Percentiles rank a stretch among this genome's conserved stretches.
phyloP scores from a whole-genome alignment of 1,139 yeast genomes.

The Zygosaccharomyces sapae region DNA sequence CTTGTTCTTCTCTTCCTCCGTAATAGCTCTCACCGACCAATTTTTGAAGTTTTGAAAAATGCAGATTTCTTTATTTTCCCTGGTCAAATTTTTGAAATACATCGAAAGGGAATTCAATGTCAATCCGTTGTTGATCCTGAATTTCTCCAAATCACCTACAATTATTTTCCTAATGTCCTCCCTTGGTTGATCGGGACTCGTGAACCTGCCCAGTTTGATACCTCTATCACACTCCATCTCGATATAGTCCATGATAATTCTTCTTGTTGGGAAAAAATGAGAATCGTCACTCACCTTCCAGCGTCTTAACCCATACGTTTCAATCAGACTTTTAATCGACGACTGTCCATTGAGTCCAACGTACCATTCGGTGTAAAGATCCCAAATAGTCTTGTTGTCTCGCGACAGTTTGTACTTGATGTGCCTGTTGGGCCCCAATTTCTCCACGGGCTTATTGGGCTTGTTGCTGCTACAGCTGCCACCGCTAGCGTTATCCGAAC shows the following conservation, averaged over 20 bases:
- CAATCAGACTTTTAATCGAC: conserved; percentile 34
- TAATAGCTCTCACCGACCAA: conserved; percentile 32
- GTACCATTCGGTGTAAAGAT: conserved; percentile 38
- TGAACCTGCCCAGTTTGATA: conserved; percentile 32
- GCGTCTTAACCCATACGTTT: conserved; percentile 36
- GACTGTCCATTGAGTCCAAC: conserved; percentile 35
- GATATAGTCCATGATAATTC: conserved; percentile 35
- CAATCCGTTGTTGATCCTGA: conserved; percentile 34
- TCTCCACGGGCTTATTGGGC: conserved; percentile 6
- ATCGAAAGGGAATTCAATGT: conserved; percentile 35
- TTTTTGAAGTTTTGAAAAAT: conserved; percentile 32
- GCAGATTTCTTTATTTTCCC: conserved; percentile 33
- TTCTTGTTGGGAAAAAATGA: conserved; percentile 38
- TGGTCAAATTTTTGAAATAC: conserved; percentile 33
- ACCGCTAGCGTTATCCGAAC: neutral
- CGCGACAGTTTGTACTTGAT: conserved; percentile 36
- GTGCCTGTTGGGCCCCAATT: conserved; percentile 15
- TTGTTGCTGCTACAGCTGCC: neutral
- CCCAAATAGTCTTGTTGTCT: conserved; percentile 38
- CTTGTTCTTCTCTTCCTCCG: conserved; percentile 33
- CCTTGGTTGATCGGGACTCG: conserved; percentile 28
- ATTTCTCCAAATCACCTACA: conserved; percentile 36
- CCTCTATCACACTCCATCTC: conserved; percentile 35
- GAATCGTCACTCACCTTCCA: conserved; percentile 39
- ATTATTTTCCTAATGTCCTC: conserved; percentile 34